Conservation (phyloP, 164 flowering plant genomes). For the Paratinospora sagittata region DNA sequence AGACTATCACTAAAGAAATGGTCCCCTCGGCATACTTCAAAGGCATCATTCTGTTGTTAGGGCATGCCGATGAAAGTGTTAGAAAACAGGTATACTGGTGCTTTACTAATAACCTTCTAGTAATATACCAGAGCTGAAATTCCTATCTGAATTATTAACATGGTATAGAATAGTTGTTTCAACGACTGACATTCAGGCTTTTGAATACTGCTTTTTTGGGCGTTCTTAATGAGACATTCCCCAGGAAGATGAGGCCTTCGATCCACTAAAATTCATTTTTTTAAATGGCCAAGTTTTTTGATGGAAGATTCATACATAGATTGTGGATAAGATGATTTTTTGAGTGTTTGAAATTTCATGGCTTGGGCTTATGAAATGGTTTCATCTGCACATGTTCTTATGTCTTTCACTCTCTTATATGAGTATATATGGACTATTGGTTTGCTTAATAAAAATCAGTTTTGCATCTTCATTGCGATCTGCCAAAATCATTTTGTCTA, state of each 20-base stretch:
- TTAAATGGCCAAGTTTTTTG: background rate
- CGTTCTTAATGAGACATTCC: background rate
- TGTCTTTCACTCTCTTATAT: background rate
- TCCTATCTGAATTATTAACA: background rate
- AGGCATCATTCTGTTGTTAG: constrained; percentile 43
- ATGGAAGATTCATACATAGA: background rate
- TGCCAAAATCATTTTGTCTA: no score
- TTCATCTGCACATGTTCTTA: background rate
- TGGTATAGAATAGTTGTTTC: background rate
- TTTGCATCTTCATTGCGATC: no score
- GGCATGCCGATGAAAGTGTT: constrained; percentile 40
- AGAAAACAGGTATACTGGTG: constrained; percentile 50
- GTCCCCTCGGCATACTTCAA: constrained; percentile 55
- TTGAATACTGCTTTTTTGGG: background rate
- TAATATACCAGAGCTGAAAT: background rate
- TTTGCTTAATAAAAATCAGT: background rate
- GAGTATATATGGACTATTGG: background rate
- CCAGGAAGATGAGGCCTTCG: background rate
- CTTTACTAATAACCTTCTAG: background rate
- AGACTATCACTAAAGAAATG: constrained; percentile 40
- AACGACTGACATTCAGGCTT: background rate
- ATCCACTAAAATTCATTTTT: background rate
- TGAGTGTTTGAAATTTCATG: background rate
- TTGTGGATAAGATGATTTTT: background rate
- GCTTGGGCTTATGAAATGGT: background rate